Evolutionary conservation across 202 grass and related monocot genomes (phyloP), one percentile per base, ranked within the genome.

Genomic region (Elaeis oleifera): DNA sequence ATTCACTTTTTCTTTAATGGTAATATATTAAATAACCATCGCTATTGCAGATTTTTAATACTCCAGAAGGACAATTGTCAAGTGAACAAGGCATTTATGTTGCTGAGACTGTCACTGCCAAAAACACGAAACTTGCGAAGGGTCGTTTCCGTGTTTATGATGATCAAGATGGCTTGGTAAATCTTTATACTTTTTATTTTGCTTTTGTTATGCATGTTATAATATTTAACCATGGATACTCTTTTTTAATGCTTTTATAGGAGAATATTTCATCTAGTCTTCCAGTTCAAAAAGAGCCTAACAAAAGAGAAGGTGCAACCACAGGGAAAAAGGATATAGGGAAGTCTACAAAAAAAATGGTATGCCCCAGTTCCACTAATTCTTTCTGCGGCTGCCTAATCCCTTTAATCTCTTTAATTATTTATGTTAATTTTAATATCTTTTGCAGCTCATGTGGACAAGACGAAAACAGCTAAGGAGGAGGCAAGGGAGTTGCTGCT

Each of bases 401-500:
- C n/a, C 19, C 16, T 48, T 58, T 65, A 9, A 44, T 44, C 36
- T 13, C 36, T 51, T 53, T 44, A 18, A 53, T 64, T 61, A 74
- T 8, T 52, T 53, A 32, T 51, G 39, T 1, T 60, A 66, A 22
- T 15, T 50, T 64, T 62, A 18, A 49, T 59, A 39, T 60, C 18
- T 79, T 57, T 74, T 82, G 2, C 76, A 83, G 84, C 60, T 85
- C 82, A 63, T 44, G 72, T 63, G 2, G 92, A 97, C 44, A 97
- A 97, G 82, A 71, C 61, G 23, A 97, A 97, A 80, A 86, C 81
- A 44, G 87, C 92, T 50, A 97, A 97, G 84, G 92, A 97, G 76
- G 88, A 97, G 79, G 92, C 92, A 5, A 87, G 84, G 52, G 92
- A 92, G 51, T 75, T 86, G 57, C 74, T 89, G 52, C 59, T 97